phyloP scores from a whole-genome alignment of 1,284 basidiomycete genomes.

The Erythrobasidium hasegawianum region DNA sequence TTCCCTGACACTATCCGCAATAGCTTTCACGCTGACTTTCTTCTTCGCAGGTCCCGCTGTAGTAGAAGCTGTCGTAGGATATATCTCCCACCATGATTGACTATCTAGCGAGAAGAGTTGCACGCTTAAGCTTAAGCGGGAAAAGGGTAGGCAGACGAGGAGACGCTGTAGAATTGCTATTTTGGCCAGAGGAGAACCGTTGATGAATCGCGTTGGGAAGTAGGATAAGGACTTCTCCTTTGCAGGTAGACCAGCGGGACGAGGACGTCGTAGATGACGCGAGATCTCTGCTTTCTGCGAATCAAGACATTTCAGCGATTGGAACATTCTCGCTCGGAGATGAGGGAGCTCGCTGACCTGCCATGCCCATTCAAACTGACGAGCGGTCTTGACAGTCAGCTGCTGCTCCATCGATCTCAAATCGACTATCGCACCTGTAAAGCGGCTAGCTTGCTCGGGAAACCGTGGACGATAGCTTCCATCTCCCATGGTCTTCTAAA shows the following conservation, averaged over 20 bases:
- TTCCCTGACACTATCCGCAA: constrained; percentile 8
- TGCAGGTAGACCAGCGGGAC: constrained; percentile 14
- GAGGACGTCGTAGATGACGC: constrained; percentile 21
- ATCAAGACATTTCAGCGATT: neutral
- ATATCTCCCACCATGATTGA: constrained; percentile 19
- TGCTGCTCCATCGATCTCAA: no score
- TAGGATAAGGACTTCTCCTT: constrained; percentile 15
- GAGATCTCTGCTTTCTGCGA: constrained; percentile 39
- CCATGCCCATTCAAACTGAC: constrained; percentile 96
- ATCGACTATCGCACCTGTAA: constrained; percentile 52
- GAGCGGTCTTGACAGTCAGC: no score
- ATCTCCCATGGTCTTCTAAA: constrained; percentile 76
- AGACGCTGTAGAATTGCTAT: constrained; percentile 48
- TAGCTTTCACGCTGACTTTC: neutral
- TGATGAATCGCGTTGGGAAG: constrained; percentile 47
- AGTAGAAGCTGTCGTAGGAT: constrained; percentile 7
- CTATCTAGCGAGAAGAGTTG: constrained; percentile 14
- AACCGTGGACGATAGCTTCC: constrained; percentile 83
- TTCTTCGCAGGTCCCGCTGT: constrained; percentile 32
- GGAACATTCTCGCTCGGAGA: no score
- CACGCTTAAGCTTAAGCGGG: constrained; percentile 42
- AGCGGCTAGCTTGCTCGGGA: constrained; percentile 77
- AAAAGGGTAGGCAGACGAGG: constrained; percentile 45
- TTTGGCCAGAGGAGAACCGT: constrained; percentile 47
- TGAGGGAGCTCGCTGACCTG: constrained; percentile 56